Evolutionary conservation across 2,329 filamentous ascomycete species (phyloP), one percentile per base, ranked within the genome.

Genomic region (Phoma sp.): DNA sequence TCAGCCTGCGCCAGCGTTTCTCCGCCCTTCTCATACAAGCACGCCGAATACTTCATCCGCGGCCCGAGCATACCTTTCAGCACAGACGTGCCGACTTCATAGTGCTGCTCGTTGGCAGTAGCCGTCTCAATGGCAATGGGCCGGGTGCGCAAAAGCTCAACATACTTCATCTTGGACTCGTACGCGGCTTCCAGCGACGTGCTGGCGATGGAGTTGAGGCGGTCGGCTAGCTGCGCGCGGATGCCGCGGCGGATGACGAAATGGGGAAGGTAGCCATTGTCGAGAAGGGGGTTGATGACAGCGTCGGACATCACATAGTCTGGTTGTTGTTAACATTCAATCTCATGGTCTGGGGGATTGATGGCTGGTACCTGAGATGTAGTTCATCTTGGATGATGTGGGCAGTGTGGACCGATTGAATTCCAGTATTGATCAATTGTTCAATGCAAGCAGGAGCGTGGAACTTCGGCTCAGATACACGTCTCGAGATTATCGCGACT

Each of bases 21-120:
- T 1, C 56, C 62, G 6, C 77, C 76, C 15, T 85, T 86, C 4
- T 84, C 82, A 71, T 90, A 90, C 66, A 88, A 76, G 69, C 85
- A 88, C 60, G 79, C 82, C n/a, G 83, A 87, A 71, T 90, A 91
- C 80, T 90, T 90, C 86, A 90, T 90, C 50, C 87, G 77, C 4
- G 86, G 85, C 0, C 88, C 88, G 12, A 91, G 76, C 71, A 82
- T 86, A 25, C 81, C 83, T 25, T 76, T 74, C 36, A 90, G 73
- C 22, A 90, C 84, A 3, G 84, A 85, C 0, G 87, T 88, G 35
- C 85, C 86, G 36, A 90, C 87, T 74, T 90, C 88, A 68, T 91
- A 90, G 73, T 90, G 88, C 78, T 90, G 88, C 64, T 83, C 77
- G 70, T 90, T 90, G 21, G 88, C 87, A 2, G 81, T 77, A 3